Percentiles rank a stretch among this genome's conserved stretches.
phyloP scores from a whole-genome alignment of 768 basidiomycete species.

The Macrolepiota albuminosa region DNA sequence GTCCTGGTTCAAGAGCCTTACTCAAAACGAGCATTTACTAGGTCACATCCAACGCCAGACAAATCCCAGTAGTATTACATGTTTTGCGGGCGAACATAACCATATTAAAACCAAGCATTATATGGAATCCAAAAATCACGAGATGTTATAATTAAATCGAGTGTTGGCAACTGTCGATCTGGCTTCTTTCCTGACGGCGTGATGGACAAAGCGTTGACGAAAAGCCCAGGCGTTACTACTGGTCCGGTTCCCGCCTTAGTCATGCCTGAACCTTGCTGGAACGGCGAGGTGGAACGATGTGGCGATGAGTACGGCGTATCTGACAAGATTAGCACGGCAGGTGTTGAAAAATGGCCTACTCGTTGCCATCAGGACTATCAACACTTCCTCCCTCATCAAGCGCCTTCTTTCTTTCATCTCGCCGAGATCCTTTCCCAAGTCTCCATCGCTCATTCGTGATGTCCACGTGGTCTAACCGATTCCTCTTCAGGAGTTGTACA shows the following conservation, averaged over 20 bases:
- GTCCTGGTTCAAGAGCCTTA: neutral
- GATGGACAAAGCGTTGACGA: neutral
- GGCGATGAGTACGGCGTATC: neutral
- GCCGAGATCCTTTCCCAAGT: slow-evolving; percentile 54
- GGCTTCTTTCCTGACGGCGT: neutral
- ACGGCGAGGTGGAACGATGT: neutral
- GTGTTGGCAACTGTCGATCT: neutral
- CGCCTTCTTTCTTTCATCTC: slow-evolving; percentile 29
- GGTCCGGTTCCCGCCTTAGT: neutral
- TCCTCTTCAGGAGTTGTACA: slow-evolving; percentile 59
- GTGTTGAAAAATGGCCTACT: slow-evolving; percentile 10
- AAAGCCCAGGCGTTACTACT: neutral
- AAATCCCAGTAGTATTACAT: neutral
- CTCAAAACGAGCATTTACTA: neutral
- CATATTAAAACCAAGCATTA: neutral
- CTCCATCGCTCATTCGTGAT: slow-evolving; percentile 79
- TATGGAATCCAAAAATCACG: neutral
- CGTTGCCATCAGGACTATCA: slow-evolving; percentile 17
- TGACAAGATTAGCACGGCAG: neutral
- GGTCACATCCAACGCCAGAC: neutral
- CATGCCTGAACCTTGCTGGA: neutral
- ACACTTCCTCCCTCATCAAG: slow-evolving; percentile 15
- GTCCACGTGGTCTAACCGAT: slow-evolving; percentile 66
- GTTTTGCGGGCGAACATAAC: neutral
- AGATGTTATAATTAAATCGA: neutral